These are phyloP conservation scores for Ophiorrhiza pumila DNA, from an alignment of 257 asterid genomes.

Conservation along the genomic window DNA sequence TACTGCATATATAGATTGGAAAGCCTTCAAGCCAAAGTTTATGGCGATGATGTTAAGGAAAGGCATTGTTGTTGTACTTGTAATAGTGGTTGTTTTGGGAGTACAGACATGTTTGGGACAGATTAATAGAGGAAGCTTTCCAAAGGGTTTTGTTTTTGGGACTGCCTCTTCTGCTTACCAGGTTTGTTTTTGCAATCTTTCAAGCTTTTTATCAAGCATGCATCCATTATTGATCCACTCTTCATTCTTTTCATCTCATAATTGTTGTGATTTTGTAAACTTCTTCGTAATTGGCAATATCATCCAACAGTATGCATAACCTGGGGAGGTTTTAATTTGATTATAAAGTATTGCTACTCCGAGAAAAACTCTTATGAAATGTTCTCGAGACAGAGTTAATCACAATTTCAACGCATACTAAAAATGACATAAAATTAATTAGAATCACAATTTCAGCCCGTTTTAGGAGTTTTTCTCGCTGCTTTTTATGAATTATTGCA, in stretches of 20 bases:
- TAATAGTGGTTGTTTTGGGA: slow-evolving; percentile 24
- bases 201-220: neutral
- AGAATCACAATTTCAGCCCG: too few species aligned
- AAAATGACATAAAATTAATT: too few species aligned
- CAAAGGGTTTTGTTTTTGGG: slow-evolving; percentile 81
- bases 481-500: neutral
- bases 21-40: neutral
- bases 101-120: slow-evolving; percentile 32
- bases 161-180: slow-evolving; percentile 90
- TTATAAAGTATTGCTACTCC: too few species aligned
- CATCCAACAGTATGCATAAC: too few species aligned
- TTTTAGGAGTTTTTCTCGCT: too few species aligned
- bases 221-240: neutral
- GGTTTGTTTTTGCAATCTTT: slow-evolving; percentile 31
- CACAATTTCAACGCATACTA: too few species aligned
- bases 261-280: neutral
- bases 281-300: too few species aligned
- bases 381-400: too few species aligned
- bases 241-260: neutral
- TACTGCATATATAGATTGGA: neutral
- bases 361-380: too few species aligned
- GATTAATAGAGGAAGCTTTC: slow-evolving; percentile 61
- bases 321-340: too few species aligned
- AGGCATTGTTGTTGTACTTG: slow-evolving; percentile 18
- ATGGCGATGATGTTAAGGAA: slow-evolving; percentile 23